Base-by-base conservation (phyloP, 2,329 filamentous ascomycete species). In the Neurospora sp. region DNA sequence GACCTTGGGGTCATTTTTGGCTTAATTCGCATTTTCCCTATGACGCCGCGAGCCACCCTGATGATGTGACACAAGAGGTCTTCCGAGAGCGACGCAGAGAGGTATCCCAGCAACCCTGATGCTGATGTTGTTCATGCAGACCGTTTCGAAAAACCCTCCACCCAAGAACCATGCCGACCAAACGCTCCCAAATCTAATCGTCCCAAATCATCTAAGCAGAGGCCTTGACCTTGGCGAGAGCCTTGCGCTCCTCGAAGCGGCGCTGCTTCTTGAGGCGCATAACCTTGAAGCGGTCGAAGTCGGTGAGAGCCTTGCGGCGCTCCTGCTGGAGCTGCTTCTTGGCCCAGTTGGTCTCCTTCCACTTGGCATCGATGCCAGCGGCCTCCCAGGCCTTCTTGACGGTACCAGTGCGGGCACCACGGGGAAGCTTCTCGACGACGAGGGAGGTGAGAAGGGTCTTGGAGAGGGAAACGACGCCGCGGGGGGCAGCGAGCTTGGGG, bases 271-370 rank as follows among this genome's bases (percentile, higher is more conserved):
- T 96, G 86, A 98, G 88, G 85, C 95, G 91, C 90, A 98, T 88
- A 80, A 98, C 96, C 92, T 99, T 97, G 93, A 98, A 99, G 84
- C 96, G 91, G 88, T 99, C 96, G 82, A 99, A 99, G 89, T 99
- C 96, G 85, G 91, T 96, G 77, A 99, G 88, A 80, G 89, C 89
- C 86, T 91, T 91, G 88, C 96, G 92, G 86, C 93, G 91, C 84
- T 92, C 88, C 79, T 89, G 88, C 85, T 93, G 91, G 78, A 90
- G 89, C 81, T 92, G 90, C 89, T 93, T 94, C 93, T 99, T 96
- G 80, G 94, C 93, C 90, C 92, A 97, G 84, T 89, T 89, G 87
- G 89, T 94, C 85, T 92, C 88, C 81, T 90, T 89, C 92, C 93
- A 98, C 88, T 96, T 96, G 82, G 88, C 84, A 82, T 99, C 96